phyloP scores from a whole-genome alignment of 768 basidiomycete genomes.

The Leccinellum albellum region DNA sequence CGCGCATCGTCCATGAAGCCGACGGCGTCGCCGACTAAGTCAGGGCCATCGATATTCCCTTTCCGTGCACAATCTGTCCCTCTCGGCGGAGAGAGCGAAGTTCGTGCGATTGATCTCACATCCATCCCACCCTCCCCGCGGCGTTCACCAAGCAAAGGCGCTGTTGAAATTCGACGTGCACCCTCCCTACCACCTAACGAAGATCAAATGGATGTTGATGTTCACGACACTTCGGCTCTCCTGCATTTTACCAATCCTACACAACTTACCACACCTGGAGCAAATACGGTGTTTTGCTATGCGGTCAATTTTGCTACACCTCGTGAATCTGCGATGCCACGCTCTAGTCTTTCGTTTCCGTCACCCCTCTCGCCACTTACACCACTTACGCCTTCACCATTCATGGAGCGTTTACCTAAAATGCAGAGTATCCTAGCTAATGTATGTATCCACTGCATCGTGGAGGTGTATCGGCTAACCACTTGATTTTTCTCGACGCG shows the following conservation, averaged over 20 bases:
- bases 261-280: constrained; percentile 2
- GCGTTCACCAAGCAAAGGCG: constrained; percentile 21
- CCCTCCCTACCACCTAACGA: constrained; percentile 17
- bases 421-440: constrained; percentile 13
- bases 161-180: constrained; percentile 25
- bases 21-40: constrained; percentile 14
- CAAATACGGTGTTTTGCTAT: constrained; percentile 13
- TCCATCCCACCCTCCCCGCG: constrained; percentile 24
- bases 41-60: constrained; percentile 10
- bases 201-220: constrained; percentile 27
- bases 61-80: constrained; percentile 31
- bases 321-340: neutral
- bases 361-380: constrained; percentile 45
- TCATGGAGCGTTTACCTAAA: constrained; percentile 4
- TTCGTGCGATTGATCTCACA: constrained; percentile 20
- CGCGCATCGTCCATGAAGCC: constrained; percentile 26
- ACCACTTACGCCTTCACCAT: constrained; percentile 49
- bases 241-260: constrained; percentile 22
- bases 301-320: constrained; percentile 32
- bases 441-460: constrained; percentile 13
- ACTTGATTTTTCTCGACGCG: neutral
- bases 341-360: neutral
- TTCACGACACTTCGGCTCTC: constrained; percentile 10
- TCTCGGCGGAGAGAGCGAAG: constrained; percentile 9
- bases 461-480: neutral